These are phyloP conservation scores for Dendrobium officinale DNA, from an alignment of 106 monocot genomes.

Conservation along the genomic window DNA sequence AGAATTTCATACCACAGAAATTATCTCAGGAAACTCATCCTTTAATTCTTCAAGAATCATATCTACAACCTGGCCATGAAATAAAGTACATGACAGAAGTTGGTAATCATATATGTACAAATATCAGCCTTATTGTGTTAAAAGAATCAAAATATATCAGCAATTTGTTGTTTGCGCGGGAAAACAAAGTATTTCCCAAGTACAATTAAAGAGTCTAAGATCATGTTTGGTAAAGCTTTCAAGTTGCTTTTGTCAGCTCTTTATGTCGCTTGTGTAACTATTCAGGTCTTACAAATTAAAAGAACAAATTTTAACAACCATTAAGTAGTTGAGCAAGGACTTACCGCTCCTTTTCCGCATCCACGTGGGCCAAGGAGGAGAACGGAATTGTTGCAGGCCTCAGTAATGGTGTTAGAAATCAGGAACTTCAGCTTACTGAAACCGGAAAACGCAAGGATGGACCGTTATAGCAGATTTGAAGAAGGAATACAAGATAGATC, in stretches of 20 bases:
- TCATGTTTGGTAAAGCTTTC: not conserved
- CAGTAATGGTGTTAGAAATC: conserved; percentile 55
- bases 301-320: not conserved
- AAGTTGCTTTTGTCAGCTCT: not conserved
- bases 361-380: conserved; percentile 89
- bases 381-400: conserved; percentile 81
- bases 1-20: conserved; percentile 55
- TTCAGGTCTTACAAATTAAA: not conserved
- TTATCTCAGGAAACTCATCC: conserved; percentile 49
- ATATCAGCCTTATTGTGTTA: not conserved
- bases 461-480: not conserved
- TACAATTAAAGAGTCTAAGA: not conserved
- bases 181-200: not conserved
- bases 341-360: conserved; percentile 74
- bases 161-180: not conserved
- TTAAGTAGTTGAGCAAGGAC: not conserved
- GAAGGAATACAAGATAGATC: not conserved
- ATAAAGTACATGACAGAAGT: not conserved
- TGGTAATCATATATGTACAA: not conserved
- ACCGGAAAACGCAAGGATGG: not conserved
- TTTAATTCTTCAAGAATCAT: conserved; percentile 77
- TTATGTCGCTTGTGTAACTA: not conserved
- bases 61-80: conserved; percentile 49
- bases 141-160: not conserved
- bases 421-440: conserved; percentile 78